A percentile compares a stretch with the other conserved stretches of the same genome.
These are phyloP conservation scores for Fusarium setosum DNA, from an alignment of 2,329 filamentous ascomycete species.

Conservation along the genomic window DNA sequence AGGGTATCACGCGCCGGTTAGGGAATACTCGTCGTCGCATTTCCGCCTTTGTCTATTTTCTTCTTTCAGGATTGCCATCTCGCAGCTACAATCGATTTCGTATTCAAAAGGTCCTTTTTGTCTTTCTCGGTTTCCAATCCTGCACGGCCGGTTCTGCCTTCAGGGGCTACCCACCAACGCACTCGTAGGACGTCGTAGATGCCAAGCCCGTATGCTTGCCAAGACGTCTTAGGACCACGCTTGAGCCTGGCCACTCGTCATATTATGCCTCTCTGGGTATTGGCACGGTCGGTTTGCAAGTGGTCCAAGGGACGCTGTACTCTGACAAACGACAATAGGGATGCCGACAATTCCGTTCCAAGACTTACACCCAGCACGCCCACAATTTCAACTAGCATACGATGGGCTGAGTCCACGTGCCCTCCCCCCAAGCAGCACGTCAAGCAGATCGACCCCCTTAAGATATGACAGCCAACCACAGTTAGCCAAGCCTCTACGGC, in stretches of 20 bases:
- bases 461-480: constrained; percentile 33
- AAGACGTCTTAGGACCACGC: constrained; percentile 13
- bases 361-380: constrained; percentile 41
- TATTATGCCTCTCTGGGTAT: constrained; percentile 36
- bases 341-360: constrained; percentile 46
- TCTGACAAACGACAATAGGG: constrained; percentile 25
- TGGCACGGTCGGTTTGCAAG: constrained; percentile 29
- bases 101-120: constrained; percentile 22
- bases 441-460: constrained; percentile 36
- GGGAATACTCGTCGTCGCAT: neutral
- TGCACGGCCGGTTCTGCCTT: constrained; percentile 3
- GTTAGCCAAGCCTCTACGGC: constrained; percentile 24
- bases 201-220: constrained; percentile 31
- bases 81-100: constrained; percentile 26
- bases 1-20: constrained; percentile 12
- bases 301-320: constrained; percentile 28
- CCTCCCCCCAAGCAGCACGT: constrained; percentile 23
- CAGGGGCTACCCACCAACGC: constrained; percentile 9
- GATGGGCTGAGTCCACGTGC: constrained; percentile 40
- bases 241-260: constrained; percentile 21
- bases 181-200: constrained; percentile 19
- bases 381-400: constrained; percentile 42
- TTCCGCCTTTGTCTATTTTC: constrained; percentile 9
- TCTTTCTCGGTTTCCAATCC: neutral
- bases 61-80: constrained; percentile 1